Conservation (phyloP, 1,284 basidiomycete species). For the Moniliella sp. region DNA sequence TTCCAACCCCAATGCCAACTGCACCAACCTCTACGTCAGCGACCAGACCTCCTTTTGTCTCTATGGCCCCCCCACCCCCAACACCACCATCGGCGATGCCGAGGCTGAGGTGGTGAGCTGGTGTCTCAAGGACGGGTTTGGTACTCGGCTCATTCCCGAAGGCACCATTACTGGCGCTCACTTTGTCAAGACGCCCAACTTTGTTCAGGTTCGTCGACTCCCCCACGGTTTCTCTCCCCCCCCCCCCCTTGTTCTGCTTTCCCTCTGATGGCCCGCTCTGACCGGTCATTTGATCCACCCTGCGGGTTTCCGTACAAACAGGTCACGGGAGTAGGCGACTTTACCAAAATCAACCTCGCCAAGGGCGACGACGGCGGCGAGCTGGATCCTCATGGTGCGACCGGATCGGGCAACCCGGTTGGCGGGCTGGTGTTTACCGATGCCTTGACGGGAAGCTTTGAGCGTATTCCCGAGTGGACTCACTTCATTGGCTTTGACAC, state of each 20-base stretch:
- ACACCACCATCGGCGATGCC: conserved; percentile 1
- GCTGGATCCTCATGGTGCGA: conserved; percentile 3
- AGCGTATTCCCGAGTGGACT: conserved; percentile 22
- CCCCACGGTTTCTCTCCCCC: too few relatives aligned
- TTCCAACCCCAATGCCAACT: conserved; percentile 1
- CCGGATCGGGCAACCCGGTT: conserved; percentile 38
- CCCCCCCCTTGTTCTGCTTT: too few relatives aligned
- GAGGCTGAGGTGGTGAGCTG: conserved; percentile 1
- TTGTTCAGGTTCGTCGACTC: too few relatives aligned
- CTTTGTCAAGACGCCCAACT: conserved; percentile 33
- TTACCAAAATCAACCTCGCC: conserved; percentile 40
- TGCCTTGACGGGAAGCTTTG: neutral
- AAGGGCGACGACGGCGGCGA: conserved; percentile 6
- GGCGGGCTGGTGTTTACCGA: conserved; percentile 8
- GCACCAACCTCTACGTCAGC: conserved; percentile 4
- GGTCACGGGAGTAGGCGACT: conserved; percentile 44
- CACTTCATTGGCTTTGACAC: conserved; percentile 1
- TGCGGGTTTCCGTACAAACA: too few relatives aligned
- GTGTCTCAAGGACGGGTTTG: conserved; percentile 36
- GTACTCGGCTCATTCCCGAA: conserved; percentile 39
- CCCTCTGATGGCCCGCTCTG: too few relatives aligned
- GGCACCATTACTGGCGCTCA: conserved; percentile 38
- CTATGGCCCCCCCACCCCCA: conserved; percentile 10
- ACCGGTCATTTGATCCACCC: too few relatives aligned
- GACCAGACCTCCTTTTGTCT: conserved; percentile 12